Percentiles rank a stretch among this genome's conserved stretches.
These are phyloP conservation scores for Curvularia eragrostidis DNA, from an alignment of 2,329 filamentous ascomycete species.

Conservation along the genomic window DNA sequence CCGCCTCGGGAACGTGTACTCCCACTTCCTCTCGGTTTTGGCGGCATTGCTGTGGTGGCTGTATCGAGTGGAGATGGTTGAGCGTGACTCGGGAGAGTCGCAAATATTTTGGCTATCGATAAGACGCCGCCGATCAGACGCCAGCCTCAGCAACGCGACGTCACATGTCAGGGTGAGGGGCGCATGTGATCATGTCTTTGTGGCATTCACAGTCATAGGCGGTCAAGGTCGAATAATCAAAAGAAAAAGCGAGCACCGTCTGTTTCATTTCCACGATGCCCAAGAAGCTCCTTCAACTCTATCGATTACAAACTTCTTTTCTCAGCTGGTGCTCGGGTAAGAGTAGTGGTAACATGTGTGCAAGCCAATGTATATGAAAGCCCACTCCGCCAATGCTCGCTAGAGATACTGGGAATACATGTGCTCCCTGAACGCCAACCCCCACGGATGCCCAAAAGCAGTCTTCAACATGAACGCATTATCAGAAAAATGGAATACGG, in stretches of 20 bases:
- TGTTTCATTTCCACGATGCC: constrained; percentile 18
- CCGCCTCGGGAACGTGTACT: constrained; percentile 32
- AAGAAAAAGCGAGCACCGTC: constrained; percentile 5
- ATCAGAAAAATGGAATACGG: constrained; percentile 33
- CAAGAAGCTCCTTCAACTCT: constrained; percentile 21
- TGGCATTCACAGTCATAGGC: background rate
- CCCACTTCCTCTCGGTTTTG: constrained; percentile 38
- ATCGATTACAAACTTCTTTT: constrained; percentile 37
- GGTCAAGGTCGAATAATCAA: background rate
- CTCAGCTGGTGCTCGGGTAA: constrained; percentile 15
- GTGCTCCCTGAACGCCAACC: constrained; percentile 41
- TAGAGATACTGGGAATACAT: constrained; percentile 45
- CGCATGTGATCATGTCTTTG: background rate
- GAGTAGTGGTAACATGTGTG: constrained; percentile 35
- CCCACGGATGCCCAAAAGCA: constrained; percentile 25
- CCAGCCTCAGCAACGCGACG: constrained; percentile 9
- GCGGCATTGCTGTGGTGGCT: constrained; percentile 36
- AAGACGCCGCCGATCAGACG: background rate
- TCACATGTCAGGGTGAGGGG: constrained; percentile 17
- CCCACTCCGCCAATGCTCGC: constrained; percentile 51
- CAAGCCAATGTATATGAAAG: constrained; percentile 43
- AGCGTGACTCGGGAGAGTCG: constrained; percentile 19
- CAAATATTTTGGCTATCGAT: constrained; percentile 42
- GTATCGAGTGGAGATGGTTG: constrained; percentile 3
- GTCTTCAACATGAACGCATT: constrained; percentile 33